These are phyloP conservation scores for Colletotrichum sp. DNA, from an alignment of 2,329 filamentous ascomycete genomes.

Conservation along the genomic window DNA sequence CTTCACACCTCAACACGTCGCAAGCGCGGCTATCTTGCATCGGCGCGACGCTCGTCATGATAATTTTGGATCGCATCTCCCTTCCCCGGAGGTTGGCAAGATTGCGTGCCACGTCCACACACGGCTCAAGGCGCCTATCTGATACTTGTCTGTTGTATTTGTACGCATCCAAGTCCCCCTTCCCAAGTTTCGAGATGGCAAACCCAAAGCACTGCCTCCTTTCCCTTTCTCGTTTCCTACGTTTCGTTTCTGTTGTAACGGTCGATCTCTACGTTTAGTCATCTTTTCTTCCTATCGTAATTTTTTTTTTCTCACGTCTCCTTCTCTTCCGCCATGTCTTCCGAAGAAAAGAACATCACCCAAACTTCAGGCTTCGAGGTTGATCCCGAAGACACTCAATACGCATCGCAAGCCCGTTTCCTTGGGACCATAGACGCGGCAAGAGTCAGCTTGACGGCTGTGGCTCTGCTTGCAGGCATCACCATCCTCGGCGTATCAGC, in stretches of 20 bases:
- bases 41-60: conserved; percentile 19
- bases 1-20: neutral
- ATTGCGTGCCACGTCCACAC: neutral
- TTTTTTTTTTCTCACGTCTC: neutral
- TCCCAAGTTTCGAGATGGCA: neutral
- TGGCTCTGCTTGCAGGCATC: conserved; percentile 57
- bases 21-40: conserved; percentile 23
- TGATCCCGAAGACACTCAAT: conserved; percentile 44
- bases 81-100: neutral
- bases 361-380: conserved; percentile 56
- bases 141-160: neutral
- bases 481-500: conserved; percentile 59
- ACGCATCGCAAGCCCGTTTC: conserved; percentile 41
- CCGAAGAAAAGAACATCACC: conserved; percentile 42
- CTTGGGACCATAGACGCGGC: conserved; percentile 48
- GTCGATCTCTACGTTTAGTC: neutral
- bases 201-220: neutral
- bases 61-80: neutral
- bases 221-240: neutral
- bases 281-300: neutral
- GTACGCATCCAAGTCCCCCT: neutral
- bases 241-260: neutral
- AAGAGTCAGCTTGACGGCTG: conserved; percentile 50
- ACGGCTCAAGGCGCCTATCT: neutral
- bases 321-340: conserved; percentile 1